phyloP scores from a whole-genome alignment of 352 stramenopile genomes.

The Pythium folliculosum region DNA sequence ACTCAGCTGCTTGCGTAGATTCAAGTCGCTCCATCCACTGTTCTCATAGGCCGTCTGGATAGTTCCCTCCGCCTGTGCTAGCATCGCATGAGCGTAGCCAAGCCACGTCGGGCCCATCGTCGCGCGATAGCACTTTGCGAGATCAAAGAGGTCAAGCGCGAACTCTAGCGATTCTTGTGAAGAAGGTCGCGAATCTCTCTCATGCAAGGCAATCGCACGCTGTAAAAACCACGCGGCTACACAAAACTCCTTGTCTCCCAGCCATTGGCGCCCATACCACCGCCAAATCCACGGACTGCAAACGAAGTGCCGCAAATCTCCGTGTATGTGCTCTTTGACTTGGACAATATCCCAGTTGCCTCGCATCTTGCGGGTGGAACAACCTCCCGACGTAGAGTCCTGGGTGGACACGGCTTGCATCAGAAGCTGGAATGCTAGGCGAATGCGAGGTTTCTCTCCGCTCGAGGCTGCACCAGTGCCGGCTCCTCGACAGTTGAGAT shows the following conservation, averaged over 20 bases:
- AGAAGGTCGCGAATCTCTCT: background rate
- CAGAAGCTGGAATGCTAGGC: slow-evolving; percentile 35
- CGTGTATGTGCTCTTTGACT: slow-evolving; percentile 42
- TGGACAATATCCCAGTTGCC: slow-evolving; percentile 54
- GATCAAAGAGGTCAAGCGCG: slow-evolving; percentile 35
- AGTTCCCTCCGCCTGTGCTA: slow-evolving; percentile 23
- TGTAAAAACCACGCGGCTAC: slow-evolving; percentile 51
- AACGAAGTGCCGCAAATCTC: slow-evolving; percentile 56
- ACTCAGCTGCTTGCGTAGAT: slow-evolving; percentile 24
- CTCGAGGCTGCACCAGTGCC: background rate
- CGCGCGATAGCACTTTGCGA: slow-evolving; percentile 46
- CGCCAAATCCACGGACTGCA: slow-evolving; percentile 59
- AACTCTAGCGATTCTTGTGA: background rate
- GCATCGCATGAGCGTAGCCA: slow-evolving; percentile 7
- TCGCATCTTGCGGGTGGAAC: slow-evolving; percentile 14
- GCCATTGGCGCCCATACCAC: slow-evolving; percentile 42
- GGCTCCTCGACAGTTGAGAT: slow-evolving; percentile 14
- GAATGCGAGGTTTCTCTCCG: slow-evolving; percentile 22
- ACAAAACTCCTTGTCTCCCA: slow-evolving; percentile 43
- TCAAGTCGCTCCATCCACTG: background rate
- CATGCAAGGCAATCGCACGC: slow-evolving; percentile 25
- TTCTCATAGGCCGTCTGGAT: slow-evolving; percentile 22
- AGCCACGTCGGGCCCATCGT: slow-evolving; percentile 30
- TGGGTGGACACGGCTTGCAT: slow-evolving; percentile 13
- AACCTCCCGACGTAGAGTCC: background rate